These are phyloP conservation scores for Torulaspora delbrueckii DNA, from an alignment of 805 yeast genomes.

Conservation along the genomic window DNA sequence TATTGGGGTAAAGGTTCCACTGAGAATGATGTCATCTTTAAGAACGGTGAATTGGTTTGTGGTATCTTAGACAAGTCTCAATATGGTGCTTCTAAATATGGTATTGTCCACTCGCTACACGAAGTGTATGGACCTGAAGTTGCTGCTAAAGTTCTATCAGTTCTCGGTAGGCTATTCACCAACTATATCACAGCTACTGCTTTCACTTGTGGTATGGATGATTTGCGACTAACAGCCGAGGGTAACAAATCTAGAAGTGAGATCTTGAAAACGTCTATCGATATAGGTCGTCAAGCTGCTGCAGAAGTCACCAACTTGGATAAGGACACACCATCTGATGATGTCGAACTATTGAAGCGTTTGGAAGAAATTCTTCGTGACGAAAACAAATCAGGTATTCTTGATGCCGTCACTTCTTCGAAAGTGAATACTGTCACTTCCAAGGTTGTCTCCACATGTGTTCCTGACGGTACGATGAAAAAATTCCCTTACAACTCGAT, in stretches of 20 bases:
- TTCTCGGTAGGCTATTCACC: constrained; percentile 92
- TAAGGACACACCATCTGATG: constrained; percentile 43
- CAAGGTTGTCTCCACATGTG: constrained; percentile 89
- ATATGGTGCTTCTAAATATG: constrained; percentile 96
- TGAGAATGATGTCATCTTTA: constrained; percentile 83
- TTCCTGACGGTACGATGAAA: constrained; percentile 95
- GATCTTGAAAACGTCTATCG: constrained; percentile 69
- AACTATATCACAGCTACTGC: constrained; percentile 89
- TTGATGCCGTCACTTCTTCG: constrained; percentile 93
- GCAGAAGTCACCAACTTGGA: constrained; percentile 87
- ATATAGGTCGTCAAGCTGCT: constrained; percentile 88
- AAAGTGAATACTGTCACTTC: constrained; percentile 90
- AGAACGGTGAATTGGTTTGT: constrained; percentile 78
- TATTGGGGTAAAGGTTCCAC: constrained; percentile 86
- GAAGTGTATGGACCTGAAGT: constrained; percentile 89
- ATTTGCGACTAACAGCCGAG: constrained; percentile 81
- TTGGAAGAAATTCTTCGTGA: constrained; percentile 94
- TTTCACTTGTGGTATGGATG: constrained; percentile 99
- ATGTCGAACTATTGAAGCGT: constrained; percentile 77
- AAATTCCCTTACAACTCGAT: constrained; percentile 91
- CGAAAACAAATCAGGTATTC: constrained; percentile 81
- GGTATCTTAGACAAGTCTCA: constrained; percentile 98
- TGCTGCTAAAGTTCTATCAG: constrained; percentile 86
- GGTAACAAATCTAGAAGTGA: constrained; percentile 89
- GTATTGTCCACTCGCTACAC: constrained; percentile 92